Percentiles rank a stretch among this genome's conserved stretches.
Evolutionary conservation across 2,329 filamentous ascomycete species (phyloP).

Genomic region (Chrysoporthe deuterocubensis): DNA sequence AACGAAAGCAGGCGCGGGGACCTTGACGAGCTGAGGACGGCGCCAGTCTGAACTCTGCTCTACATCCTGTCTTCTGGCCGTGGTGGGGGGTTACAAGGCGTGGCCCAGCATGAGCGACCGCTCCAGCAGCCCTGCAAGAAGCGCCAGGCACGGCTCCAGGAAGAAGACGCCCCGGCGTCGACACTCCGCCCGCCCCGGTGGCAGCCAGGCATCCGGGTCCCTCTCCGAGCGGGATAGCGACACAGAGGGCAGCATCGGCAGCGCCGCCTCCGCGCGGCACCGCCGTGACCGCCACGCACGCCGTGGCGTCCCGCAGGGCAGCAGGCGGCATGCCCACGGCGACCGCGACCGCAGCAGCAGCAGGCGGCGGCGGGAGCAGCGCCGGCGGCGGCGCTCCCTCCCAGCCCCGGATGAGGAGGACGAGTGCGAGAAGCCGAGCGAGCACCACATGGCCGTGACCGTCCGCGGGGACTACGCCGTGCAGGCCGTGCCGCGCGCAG

Average conservation of each 20-base stretch:
- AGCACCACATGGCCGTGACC: background rate
- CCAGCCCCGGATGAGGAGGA: constrained; percentile 11
- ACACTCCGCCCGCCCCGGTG: background rate
- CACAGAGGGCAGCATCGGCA: constrained; percentile 18
- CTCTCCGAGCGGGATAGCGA: constrained; percentile 7
- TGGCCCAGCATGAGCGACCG: background rate
- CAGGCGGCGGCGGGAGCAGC: background rate
- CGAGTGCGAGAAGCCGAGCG: constrained; percentile 4
- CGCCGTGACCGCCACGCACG: background rate
- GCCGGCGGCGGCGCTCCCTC: constrained; percentile 6
- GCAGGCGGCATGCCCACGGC: background rate
- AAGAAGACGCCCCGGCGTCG: constrained; percentile 5
- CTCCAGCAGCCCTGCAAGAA: background rate
- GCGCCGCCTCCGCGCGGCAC: background rate
- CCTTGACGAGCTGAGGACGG: background rate
- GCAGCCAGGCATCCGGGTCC: background rate
- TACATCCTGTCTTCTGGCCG: background rate
- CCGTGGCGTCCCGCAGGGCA: background rate
- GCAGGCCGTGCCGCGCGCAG: constrained; percentile 16
- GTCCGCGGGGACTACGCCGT: constrained; percentile 18
- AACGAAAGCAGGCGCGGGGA: background rate
- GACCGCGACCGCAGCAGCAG: constrained; percentile 8
- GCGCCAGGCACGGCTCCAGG: constrained; percentile 7
- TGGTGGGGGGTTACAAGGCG: background rate
- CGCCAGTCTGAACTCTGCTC: background rate